Evolutionary conservation across 768 basidiomycete genomes (phyloP).

Genomic region (Chalciporus pseudorubinellus): DNA sequence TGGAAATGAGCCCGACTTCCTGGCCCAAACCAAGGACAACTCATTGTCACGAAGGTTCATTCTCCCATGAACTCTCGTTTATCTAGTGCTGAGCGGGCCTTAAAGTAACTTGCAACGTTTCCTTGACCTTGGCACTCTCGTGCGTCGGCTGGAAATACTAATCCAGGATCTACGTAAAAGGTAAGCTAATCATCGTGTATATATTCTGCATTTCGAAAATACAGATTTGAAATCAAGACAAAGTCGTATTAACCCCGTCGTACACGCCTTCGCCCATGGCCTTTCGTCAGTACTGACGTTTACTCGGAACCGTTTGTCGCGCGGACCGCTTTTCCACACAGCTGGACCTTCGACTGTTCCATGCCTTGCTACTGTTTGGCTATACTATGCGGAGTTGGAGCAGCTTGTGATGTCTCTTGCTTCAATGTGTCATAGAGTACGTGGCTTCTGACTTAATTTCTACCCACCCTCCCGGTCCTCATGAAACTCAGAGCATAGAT

Average conservation of each 20-base stretch:
- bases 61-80: conserved; percentile 1
- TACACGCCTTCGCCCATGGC: conserved; percentile 66
- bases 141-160: conserved; percentile 64
- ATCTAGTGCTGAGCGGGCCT: not conserved
- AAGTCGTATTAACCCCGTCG: conserved; percentile 47
- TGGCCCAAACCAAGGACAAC: conserved; percentile 59
- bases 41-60: conserved; percentile 54
- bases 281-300: conserved; percentile 53
- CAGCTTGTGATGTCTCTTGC: conserved; percentile 52
- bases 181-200: conserved; percentile 37
- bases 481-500: conserved; percentile 27
- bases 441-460: conserved; percentile 16
- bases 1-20: conserved; percentile 36
- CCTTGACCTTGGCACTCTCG: conserved; percentile 60
- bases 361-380: conserved; percentile 45
- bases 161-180: conserved; percentile 44
- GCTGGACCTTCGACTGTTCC: conserved; percentile 15
- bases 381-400: conserved; percentile 49
- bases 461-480: not conserved
- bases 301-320: conserved; percentile 46
- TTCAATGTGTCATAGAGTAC: conserved; percentile 57
- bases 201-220: conserved; percentile 1
- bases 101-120: conserved; percentile 60
- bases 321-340: conserved; percentile 37
- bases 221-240: conserved; percentile 33